Base-by-base conservation (phyloP, 306 rosid genomes). In the Trifolium fragiferum region DNA sequence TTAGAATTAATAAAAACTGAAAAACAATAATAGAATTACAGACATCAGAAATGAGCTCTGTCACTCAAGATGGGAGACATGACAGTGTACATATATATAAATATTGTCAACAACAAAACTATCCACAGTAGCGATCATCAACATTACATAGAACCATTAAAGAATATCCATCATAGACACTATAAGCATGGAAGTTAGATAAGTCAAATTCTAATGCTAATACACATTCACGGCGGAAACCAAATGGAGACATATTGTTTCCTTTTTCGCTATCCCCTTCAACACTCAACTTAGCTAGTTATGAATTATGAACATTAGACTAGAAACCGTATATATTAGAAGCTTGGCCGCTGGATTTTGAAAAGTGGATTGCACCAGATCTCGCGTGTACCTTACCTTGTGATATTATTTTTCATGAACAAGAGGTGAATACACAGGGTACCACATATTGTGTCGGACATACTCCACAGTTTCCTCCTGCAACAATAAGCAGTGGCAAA, bases 401-500 rank as follows among this genome's bases (percentile, higher is more conserved):
- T 9, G 58, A 64, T 9, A 64, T 73, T 82, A 93, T 67, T 91
- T 89, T 61, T 91, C 94, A 68, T 90, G 97, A 82, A 93, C 96
- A 62, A 88, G 96, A 55, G 98, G 98, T 77, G 87, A 82, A 82
- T 93, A 93, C 81, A 91, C 73, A 16, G 96, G 97, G 77, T 65
- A 89, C 98, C 98, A 91, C 98, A 94, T 90, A 58, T 63, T 88
- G 62, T 19, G 59, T 61, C 83, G 86, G 37, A 93, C 83, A 32
- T 89, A 86, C 50, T 89, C 86, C 80, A 87, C 85, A 1, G 87
- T 85, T 84, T 90, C 93, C 57, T 83, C 97, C 98, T 93, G 96
- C 82, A 84, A 78, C 64, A 79, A 54, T 62, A 61, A 54, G 70
- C 25, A 74, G 63, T 46, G 44, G 58, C 51, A 63, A 43, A 70